A percentile compares a stretch with the other conserved stretches of the same genome.
Conservation (phyloP, 805 yeast species). For the Candida maesae region DNA sequence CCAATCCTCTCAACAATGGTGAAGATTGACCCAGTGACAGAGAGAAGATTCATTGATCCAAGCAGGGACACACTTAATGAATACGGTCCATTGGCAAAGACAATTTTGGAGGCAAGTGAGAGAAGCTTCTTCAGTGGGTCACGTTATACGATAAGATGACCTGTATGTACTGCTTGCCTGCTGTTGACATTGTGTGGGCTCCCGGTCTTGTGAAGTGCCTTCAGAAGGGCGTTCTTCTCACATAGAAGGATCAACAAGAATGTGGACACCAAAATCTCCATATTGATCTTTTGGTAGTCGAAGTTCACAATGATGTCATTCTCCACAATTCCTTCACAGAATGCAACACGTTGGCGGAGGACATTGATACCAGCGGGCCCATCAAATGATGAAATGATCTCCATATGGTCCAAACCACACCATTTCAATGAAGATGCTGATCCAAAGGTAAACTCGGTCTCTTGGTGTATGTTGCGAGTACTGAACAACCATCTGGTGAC, state of each 20-base stretch:
- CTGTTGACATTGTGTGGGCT: neutral
- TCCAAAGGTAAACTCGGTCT: slow-evolving; percentile 20
- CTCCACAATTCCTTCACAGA: slow-evolving; percentile 13
- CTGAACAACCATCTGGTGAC: slow-evolving; percentile 5
- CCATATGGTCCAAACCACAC: slow-evolving; percentile 23
- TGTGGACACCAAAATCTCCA: slow-evolving; percentile 24
- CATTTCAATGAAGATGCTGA: slow-evolving; percentile 18
- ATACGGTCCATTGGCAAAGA: slow-evolving; percentile 22
- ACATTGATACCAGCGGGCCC: slow-evolving; percentile 4
- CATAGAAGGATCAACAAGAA: slow-evolving; percentile 17
- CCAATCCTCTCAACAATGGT: slow-evolving; percentile 20
- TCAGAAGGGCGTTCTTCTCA: neutral
- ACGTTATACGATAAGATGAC: slow-evolving; percentile 12
- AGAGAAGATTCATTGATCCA: slow-evolving; percentile 21
- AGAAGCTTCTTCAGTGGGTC: slow-evolving; percentile 24
- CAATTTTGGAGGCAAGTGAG: slow-evolving; percentile 12
- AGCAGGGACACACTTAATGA: slow-evolving; percentile 16
- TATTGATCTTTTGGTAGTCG: slow-evolving; percentile 22
- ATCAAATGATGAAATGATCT: slow-evolving; percentile 12
- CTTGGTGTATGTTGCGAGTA: neutral
- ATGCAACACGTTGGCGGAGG: slow-evolving; percentile 21
- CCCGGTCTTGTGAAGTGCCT: neutral
- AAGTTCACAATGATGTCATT: slow-evolving; percentile 15
- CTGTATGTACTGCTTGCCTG: no score
- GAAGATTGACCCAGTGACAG: slow-evolving; percentile 21